phyloP scores from a whole-genome alignment of 169 alveolate species.

The Perkinsus olseni region DNA sequence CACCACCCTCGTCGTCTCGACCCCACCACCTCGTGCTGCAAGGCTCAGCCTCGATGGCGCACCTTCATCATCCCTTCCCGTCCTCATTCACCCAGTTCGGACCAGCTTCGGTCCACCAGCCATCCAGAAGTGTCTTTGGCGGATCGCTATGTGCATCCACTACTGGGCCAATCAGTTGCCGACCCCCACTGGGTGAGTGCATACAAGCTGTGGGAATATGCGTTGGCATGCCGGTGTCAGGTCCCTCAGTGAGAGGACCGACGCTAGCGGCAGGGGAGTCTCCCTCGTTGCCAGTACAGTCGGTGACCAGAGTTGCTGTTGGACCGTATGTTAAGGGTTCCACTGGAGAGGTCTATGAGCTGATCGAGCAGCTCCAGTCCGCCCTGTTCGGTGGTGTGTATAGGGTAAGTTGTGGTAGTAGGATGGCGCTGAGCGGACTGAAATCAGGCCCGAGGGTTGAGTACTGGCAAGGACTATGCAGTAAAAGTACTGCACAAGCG shows the following conservation, averaged over 20 bases:
- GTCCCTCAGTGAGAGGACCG: not conserved
- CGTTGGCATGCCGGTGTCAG: no score
- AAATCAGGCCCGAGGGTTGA: not conserved
- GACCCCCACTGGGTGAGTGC: not conserved
- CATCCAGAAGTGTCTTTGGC: not conserved
- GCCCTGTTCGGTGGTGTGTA: slow-evolving; percentile 13
- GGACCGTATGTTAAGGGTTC: not conserved
- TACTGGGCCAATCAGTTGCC: not conserved
- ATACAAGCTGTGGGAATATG: no score
- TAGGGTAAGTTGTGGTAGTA: not conserved
- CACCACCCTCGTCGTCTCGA: not conserved
- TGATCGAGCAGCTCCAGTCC: not conserved
- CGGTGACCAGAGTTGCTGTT: not conserved
- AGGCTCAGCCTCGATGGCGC: not conserved
- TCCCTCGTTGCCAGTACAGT: not conserved
- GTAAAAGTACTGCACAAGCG: slow-evolving; percentile 12
- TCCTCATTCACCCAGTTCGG: not conserved
- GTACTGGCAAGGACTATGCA: not conserved
- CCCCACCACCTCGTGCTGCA: not conserved
- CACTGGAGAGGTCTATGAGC: not conserved
- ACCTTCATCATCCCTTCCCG: not conserved
- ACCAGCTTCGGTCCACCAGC: not conserved
- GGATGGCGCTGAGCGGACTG: not conserved
- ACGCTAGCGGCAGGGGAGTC: no score
- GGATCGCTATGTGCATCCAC: not conserved